Conservation (phyloP, 805 yeast genomes). For the Wickerhamiella galacta region DNA sequence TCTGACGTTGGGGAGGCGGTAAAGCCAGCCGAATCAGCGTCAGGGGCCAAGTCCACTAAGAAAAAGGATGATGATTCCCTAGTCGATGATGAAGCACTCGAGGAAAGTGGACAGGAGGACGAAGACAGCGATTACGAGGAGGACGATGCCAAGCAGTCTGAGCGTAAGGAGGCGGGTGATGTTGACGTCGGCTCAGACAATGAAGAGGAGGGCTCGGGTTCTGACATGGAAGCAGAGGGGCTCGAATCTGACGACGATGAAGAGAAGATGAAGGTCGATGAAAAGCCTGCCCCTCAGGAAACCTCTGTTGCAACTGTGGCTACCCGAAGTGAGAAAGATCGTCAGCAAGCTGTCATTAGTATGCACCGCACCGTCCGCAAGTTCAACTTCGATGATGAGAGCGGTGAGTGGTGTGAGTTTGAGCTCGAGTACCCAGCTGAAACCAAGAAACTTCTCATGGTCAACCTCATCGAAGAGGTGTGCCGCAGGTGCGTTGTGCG, state of each 20-base stretch:
- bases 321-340: constrained; percentile 42
- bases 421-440: constrained; percentile 67
- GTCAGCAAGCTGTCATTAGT: constrained; percentile 69
- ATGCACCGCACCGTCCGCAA: constrained; percentile 56
- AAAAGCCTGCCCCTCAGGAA: constrained; percentile 1
- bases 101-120: constrained; percentile 61
- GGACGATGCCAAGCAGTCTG: constrained; percentile 71
- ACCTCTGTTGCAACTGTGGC: not conserved
- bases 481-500: constrained; percentile 84
- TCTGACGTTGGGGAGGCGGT: constrained; percentile 23
- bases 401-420: constrained; percentile 89
- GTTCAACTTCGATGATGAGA: constrained; percentile 77
- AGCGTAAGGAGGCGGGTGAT: constrained; percentile 24
- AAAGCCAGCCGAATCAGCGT: constrained; percentile 39
- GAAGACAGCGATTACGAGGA: constrained; percentile 91
- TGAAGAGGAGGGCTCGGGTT: constrained; percentile 25
- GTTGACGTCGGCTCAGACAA: constrained; percentile 27
- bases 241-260: constrained; percentile 7
- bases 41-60: constrained; percentile 31
- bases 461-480: constrained; percentile 82
- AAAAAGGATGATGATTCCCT: constrained; percentile 19
- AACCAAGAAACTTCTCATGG: constrained; percentile 89
- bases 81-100: constrained; percentile 25
- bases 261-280: constrained; percentile 13
- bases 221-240: constrained; percentile 2